phyloP scores from a whole-genome alignment of 2,329 filamentous ascomycete species.

The Ambrosiella cleistominuta region DNA sequence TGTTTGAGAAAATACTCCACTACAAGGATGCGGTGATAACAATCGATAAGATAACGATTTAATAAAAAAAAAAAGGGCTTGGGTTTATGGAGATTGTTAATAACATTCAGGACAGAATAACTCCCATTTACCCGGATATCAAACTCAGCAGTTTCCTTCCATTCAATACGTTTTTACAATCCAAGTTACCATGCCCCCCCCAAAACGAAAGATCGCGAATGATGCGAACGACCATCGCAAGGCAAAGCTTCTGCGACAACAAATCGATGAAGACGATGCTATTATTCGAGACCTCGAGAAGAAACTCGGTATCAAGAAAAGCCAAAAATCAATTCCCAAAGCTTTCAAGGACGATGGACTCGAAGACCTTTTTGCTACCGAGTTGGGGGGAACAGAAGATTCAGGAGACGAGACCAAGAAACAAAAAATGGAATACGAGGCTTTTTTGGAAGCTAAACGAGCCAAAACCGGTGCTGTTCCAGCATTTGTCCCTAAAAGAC shows the following conservation, averaged over 20 bases:
- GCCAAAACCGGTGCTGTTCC: neutral
- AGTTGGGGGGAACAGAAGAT: conserved; percentile 29
- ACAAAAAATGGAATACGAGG: conserved; percentile 40
- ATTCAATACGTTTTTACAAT: neutral
- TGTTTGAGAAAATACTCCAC: too few species aligned
- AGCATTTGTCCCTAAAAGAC: neutral
- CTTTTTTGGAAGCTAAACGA: conserved; percentile 33
- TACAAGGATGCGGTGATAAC: too few species aligned
- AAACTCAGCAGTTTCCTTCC: too few species aligned
- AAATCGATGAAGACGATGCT: conserved; percentile 63
- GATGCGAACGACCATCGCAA: conserved; percentile 5
- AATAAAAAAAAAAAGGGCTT: too few species aligned
- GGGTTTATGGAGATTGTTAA: too few species aligned
- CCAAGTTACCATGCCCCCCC: conserved; percentile 1
- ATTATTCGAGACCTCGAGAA: conserved; percentile 79
- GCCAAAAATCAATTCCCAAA: conserved; percentile 55
- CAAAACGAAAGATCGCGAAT: conserved; percentile 7
- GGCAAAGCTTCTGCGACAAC: conserved; percentile 31
- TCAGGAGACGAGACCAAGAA: conserved; percentile 31
- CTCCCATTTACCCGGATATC: too few species aligned
- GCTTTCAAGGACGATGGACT: conserved; percentile 69
- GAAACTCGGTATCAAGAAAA: conserved; percentile 64
- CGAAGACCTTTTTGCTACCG: conserved; percentile 55
- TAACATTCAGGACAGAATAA: too few species aligned
- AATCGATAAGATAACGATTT: too few species aligned